Evolutionary conservation across 495 filamentous ascomycete species (phyloP), one percentile per base, ranked within the genome.

Genomic region (Lepraria neglecta): DNA sequence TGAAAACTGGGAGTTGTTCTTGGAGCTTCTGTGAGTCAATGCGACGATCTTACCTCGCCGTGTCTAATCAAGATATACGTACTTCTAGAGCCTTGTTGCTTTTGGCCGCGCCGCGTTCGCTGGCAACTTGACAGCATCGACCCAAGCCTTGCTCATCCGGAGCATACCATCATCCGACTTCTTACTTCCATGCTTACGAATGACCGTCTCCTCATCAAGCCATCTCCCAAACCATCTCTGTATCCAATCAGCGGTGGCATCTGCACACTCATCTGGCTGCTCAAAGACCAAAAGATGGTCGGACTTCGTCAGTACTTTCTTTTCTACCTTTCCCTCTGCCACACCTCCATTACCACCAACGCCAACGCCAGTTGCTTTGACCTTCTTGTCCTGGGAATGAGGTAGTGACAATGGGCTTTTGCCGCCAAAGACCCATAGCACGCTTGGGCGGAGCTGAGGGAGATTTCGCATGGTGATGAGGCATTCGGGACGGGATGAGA

Each of bases 301-400:
- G 24, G 44, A 47, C n/a, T n/a, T n/a, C n/a, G n/a, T n/a, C 17
- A 92, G 65, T 3, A 83, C 75, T 1, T 81, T 79, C 60, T 82
- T 69, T 63, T 77, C 73, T 0, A 90, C 87, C 59, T 79, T 75
- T 2, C 87, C 84, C 44, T 75, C 72, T 33, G 68, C 67, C 1
- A 65, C 75, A 3, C 87, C 88, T 1, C 88, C 88, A 69, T 79
- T 86, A 5, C 88, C 88, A 28, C 86, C 86, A 3, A 76, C 60
- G 0, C 84, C 87, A 0, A 73, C 67, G 4, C 88, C 88, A 6
- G 88, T 90, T 7, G 70, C 63, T 17, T 77, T 75, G 72, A 89
- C 74, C 72, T 88, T 90, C 33, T 76, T 63, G 38, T 77, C 70
- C 45, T 81, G 76, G 2, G 73, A 70, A 0, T 80, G 6, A 10